A percentile compares a stretch with the other conserved stretches of the same genome.
Conservation (phyloP, 345 rosid genomes). For the Aquilaria yunnanensis region DNA sequence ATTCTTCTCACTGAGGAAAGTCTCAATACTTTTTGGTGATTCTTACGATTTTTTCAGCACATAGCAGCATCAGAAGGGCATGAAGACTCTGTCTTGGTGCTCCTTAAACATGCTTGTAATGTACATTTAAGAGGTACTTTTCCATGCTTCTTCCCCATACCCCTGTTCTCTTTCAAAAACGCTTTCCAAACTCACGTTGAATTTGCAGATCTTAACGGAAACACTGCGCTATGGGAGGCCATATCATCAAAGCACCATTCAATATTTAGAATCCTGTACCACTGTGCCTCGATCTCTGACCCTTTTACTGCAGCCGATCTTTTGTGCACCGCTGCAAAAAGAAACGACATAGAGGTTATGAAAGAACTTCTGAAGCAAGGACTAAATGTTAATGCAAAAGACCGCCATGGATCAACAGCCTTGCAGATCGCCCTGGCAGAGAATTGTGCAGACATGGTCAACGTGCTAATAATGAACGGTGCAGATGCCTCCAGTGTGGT, state of each 20-base stretch:
- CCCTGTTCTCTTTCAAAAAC: not conserved
- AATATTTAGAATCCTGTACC: constrained; percentile 59
- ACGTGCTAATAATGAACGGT: constrained; percentile 57
- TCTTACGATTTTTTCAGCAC: constrained; percentile 43
- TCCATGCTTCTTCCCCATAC: constrained; percentile 2
- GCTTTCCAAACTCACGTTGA: not conserved
- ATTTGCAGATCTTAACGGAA: constrained; percentile 52
- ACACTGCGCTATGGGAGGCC: constrained; percentile 83
- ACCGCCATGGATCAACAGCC: constrained; percentile 56
- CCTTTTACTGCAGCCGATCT: constrained; percentile 62
- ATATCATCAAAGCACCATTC: constrained; percentile 51
- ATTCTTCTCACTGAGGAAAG: not conserved
- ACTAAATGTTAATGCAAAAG: constrained; percentile 43
- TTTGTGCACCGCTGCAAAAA: constrained; percentile 64
- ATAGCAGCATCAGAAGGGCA: constrained; percentile 84
- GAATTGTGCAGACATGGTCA: constrained; percentile 56
- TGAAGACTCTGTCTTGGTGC: constrained; percentile 72
- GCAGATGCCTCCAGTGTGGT: constrained; percentile 56
- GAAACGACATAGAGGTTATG: constrained; percentile 51
- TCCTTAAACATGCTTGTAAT: constrained; percentile 73
- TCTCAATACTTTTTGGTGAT: not conserved
- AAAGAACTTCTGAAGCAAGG: constrained; percentile 55
- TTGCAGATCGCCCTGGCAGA: constrained; percentile 54
- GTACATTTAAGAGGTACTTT: constrained; percentile 53
- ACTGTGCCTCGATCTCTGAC: constrained; percentile 50